Evolutionary conservation across 2,329 filamentous ascomycete species (phyloP).

Genomic region (Penicillium sclerotigenum): DNA sequence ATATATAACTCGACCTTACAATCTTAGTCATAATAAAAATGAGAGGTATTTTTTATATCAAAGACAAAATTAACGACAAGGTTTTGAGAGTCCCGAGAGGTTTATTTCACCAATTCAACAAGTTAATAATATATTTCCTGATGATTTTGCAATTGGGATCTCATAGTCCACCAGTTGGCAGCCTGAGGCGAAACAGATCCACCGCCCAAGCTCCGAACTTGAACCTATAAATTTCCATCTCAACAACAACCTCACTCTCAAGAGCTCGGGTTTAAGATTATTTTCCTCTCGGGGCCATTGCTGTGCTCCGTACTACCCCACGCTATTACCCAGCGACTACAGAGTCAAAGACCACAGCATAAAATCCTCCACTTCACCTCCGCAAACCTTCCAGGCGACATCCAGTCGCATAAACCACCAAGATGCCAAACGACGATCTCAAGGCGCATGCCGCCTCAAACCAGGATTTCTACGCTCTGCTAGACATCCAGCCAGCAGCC

Average conservation of each 20-base stretch:
- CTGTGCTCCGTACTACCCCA: not conserved
- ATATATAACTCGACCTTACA: not conserved
- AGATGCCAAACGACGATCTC: constrained; percentile 43
- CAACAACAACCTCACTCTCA: not conserved
- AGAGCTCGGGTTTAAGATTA: not conserved
- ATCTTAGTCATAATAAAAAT: not conserved
- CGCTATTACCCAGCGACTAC: not conserved
- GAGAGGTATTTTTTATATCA: not conserved
- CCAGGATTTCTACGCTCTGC: constrained; percentile 73
- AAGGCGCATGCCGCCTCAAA: constrained; percentile 60
- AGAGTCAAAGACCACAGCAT: not conserved
- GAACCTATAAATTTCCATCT: constrained; percentile 4
- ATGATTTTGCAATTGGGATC: not conserved
- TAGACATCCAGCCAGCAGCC: constrained; percentile 64
- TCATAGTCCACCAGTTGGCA: not conserved
- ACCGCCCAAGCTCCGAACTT: constrained; percentile 7
- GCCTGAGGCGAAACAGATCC: constrained; percentile 3
- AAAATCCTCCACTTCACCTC: not conserved
- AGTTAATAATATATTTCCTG: not conserved
- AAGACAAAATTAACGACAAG: too few species aligned
- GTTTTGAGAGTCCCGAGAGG: too few species aligned
- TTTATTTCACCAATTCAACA: not conserved
- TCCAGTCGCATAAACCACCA: constrained; percentile 49
- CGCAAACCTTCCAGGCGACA: constrained; percentile 38
- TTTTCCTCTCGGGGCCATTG: not conserved